These are phyloP conservation scores for Pestalotiopsis sp. DNA, from an alignment of 2,329 filamentous ascomycete species.

Conservation along the genomic window DNA sequence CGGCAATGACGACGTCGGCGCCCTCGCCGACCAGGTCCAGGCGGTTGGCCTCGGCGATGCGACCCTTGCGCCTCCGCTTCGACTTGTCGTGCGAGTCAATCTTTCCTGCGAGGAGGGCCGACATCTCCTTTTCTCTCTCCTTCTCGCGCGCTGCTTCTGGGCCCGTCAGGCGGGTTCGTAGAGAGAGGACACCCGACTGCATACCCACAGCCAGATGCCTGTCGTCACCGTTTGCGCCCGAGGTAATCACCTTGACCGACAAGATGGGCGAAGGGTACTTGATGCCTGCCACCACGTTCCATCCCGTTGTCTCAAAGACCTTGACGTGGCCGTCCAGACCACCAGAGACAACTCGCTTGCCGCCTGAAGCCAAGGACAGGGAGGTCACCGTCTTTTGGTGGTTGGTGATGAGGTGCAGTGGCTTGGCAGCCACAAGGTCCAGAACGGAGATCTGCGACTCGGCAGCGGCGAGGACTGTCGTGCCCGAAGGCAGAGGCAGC, in stretches of 20 bases:
- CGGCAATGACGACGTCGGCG: slow-evolving; percentile 86
- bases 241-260: slow-evolving; percentile 74
- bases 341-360: slow-evolving; percentile 80
- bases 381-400: slow-evolving; percentile 98
- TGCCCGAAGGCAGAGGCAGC: slow-evolving; percentile 84
- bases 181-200: slow-evolving; percentile 87
- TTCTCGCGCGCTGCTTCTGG: slow-evolving; percentile 76
- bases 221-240: slow-evolving; percentile 73
- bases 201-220: slow-evolving; percentile 94
- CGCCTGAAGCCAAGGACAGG: slow-evolving; percentile 79
- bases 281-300: slow-evolving; percentile 93
- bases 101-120: slow-evolving; percentile 75
- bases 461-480: slow-evolving; percentile 81
- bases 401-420: slow-evolving; percentile 83
- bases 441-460: slow-evolving; percentile 89
- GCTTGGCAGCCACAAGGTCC: slow-evolving; percentile 88
- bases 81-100: slow-evolving; percentile 77
- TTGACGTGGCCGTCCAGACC: slow-evolving; percentile 96
- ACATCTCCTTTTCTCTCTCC: slow-evolving; percentile 83
- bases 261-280: slow-evolving; percentile 95
- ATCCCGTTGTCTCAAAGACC: slow-evolving; percentile 89
- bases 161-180: slow-evolving; percentile 86
- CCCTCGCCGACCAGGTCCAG: slow-evolving; percentile 84
- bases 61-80: slow-evolving; percentile 69
- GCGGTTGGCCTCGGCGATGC: slow-evolving; percentile 45